A percentile compares a stretch with the other conserved stretches of the same genome.
Conservation (phyloP, 2,329 filamentous ascomycete species). For the Cladophialophora immunda region DNA sequence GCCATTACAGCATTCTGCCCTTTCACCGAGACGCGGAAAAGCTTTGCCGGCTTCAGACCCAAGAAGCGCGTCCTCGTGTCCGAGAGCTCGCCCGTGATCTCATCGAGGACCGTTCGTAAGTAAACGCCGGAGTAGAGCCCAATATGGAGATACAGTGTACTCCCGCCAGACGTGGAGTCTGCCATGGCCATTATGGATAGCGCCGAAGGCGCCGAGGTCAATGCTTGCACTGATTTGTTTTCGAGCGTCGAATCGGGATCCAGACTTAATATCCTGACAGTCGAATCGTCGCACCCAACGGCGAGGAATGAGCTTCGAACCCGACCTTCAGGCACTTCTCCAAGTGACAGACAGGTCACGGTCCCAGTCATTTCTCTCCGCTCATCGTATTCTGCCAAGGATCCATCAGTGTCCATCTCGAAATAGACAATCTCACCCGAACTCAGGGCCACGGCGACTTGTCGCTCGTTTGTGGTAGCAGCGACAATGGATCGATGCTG, state of each 20-base stretch:
- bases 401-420: constrained; percentile 92
- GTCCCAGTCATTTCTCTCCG: constrained; percentile 95
- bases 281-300: constrained; percentile 96
- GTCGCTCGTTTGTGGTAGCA: constrained; percentile 89
- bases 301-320: constrained; percentile 91
- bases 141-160: constrained; percentile 92
- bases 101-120: constrained; percentile 91
- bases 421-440: constrained; percentile 98
- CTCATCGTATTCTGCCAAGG: constrained; percentile 91
- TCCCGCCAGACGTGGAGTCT: constrained; percentile 87
- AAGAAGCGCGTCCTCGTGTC: constrained; percentile 95
- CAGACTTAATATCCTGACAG: constrained; percentile 88
- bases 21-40: constrained; percentile 91
- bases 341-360: constrained; percentile 92
- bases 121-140: constrained; percentile 96
- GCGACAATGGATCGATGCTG: constrained; percentile 95
- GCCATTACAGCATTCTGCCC: constrained; percentile 85
- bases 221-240: constrained; percentile 91
- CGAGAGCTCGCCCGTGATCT: constrained; percentile 92
- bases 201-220: constrained; percentile 88
- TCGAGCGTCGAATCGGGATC: constrained; percentile 90
- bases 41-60: constrained; percentile 85
- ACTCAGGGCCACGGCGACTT: constrained; percentile 92
- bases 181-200: constrained; percentile 94
- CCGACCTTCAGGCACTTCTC: constrained; percentile 88